Percentiles rank a stretch among this genome's conserved stretches.
Conservation (phyloP, 2,329 filamentous ascomycete genomes). For the Penicillium sclerotiorum region DNA sequence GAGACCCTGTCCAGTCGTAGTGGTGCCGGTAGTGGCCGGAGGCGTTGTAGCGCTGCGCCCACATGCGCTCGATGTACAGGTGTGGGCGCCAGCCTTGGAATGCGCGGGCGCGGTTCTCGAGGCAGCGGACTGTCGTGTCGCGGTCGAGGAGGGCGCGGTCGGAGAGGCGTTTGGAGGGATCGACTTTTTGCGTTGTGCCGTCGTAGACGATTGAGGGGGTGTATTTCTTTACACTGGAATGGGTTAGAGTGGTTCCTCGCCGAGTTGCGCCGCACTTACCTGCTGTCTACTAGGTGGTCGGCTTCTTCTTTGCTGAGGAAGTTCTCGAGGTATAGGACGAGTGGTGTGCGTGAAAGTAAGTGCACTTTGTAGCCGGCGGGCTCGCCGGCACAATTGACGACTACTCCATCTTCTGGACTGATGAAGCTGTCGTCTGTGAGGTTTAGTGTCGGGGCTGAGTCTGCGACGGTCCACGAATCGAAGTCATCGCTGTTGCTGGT, state of each 20-base stretch:
- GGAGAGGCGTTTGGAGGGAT: constrained; percentile 55
- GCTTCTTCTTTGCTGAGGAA: constrained; percentile 56
- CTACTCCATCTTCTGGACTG: constrained; percentile 36
- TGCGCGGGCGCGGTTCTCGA: constrained; percentile 59
- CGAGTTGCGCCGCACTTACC: constrained; percentile 41
- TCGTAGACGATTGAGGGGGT: constrained; percentile 58
- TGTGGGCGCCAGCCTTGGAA: constrained; percentile 64
- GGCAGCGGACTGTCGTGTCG: constrained; percentile 56
- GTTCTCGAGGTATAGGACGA: constrained; percentile 61
- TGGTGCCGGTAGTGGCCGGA: constrained; percentile 62
- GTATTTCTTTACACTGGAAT: constrained; percentile 49
- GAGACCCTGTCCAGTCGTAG: constrained; percentile 59
- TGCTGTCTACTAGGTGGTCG: constrained; percentile 55
- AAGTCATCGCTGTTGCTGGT: constrained; percentile 8
- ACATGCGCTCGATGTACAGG: constrained; percentile 62
- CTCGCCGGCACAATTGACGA: constrained; percentile 28
- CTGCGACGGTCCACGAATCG: constrained; percentile 16
- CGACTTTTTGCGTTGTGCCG: constrained; percentile 49
- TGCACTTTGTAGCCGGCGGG: constrained; percentile 42
- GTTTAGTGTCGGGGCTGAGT: constrained; percentile 20
- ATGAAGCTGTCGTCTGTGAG: constrained; percentile 37
- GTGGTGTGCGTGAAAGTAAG: constrained; percentile 55
- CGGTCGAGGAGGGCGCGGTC: constrained; percentile 53
- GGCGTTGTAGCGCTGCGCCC: constrained; percentile 62
- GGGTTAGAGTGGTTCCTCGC: neutral